Conservation (phyloP, 257 asterid genomes). For the Schizonepeta tenuifolia region DNA sequence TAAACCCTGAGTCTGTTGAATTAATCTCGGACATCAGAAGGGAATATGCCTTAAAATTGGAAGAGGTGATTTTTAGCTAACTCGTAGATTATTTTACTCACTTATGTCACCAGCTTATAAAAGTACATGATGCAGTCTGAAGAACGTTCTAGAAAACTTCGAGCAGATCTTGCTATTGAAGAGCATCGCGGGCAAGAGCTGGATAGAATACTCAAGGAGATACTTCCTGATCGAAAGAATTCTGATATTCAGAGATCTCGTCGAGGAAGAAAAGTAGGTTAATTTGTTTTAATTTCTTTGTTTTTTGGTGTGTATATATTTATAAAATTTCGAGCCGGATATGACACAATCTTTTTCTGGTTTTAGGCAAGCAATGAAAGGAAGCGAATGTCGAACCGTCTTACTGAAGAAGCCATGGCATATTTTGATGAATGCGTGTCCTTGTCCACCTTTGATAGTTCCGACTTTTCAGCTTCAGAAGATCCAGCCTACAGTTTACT, state of each 20-base stretch:
- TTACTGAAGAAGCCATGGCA: slow-evolving; percentile 90
- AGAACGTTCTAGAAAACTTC: slow-evolving; percentile 84
- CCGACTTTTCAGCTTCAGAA: slow-evolving; percentile 96
- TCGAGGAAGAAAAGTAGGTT: slow-evolving; percentile 73
- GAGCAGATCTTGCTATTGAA: slow-evolving; percentile 82
- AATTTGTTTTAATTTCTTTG: slow-evolving; percentile 23
- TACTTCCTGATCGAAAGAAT: slow-evolving; percentile 58
- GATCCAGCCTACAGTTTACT: slow-evolving; percentile 55
- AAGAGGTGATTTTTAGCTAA: slow-evolving; percentile 58
- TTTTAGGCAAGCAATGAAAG: slow-evolving; percentile 84
- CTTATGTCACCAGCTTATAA: slow-evolving; percentile 15
- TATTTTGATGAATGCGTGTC: slow-evolving; percentile 95
- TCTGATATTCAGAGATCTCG: slow-evolving; percentile 55
- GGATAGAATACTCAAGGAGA: slow-evolving; percentile 74
- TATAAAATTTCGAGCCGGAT: slow-evolving; percentile 14
- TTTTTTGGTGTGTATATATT: background rate
- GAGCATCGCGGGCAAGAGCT: slow-evolving; percentile 81
- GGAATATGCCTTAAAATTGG: slow-evolving; percentile 69
- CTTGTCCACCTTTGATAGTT: slow-evolving; percentile 89
- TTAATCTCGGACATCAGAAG: slow-evolving; percentile 65
- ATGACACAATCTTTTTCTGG: slow-evolving; percentile 32
- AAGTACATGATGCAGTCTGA: slow-evolving; percentile 62
- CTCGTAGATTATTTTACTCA: background rate
- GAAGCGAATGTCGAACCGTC: slow-evolving; percentile 72
- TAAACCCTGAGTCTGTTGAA: slow-evolving; percentile 57